Conservation (phyloP, 1,139 yeast species). For the Blastobotrys serpentis region DNA sequence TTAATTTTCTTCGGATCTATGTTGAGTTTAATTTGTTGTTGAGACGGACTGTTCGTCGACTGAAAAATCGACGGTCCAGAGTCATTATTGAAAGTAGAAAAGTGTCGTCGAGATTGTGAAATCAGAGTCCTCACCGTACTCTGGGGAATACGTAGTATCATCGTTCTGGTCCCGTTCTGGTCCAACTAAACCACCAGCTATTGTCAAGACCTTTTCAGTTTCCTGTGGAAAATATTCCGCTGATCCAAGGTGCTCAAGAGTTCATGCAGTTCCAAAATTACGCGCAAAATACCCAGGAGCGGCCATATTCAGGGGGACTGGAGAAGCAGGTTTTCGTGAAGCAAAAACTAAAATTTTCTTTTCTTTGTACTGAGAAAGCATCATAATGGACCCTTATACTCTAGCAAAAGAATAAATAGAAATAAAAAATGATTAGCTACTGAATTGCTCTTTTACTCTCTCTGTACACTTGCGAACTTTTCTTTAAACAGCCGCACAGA, state of each 20-base stretch:
- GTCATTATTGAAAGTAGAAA: background rate
- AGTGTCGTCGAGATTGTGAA: background rate
- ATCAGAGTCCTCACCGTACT: background rate
- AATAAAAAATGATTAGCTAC: too few relatives aligned
- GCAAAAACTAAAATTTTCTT: too few relatives aligned
- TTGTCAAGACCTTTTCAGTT: too few relatives aligned
- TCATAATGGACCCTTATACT: too few relatives aligned
- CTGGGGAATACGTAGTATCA: background rate
- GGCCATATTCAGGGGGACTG: too few relatives aligned
- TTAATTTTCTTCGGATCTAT: conserved; percentile 28
- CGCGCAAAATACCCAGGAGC: too few relatives aligned
- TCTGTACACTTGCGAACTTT: too few relatives aligned
- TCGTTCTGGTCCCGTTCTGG: background rate
- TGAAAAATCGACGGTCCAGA: background rate
- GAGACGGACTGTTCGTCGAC: background rate
- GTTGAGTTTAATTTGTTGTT: conserved; percentile 17
- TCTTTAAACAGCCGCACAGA: too few relatives aligned
- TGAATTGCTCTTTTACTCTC: too few relatives aligned
- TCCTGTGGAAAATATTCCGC: background rate
- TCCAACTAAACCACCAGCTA: background rate
- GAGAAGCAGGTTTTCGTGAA: too few relatives aligned
- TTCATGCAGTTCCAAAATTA: background rate
- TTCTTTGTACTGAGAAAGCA: too few relatives aligned
- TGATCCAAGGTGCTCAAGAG: background rate
- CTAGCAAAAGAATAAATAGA: too few relatives aligned